A percentile compares a stretch with the other conserved stretches of the same genome.
Conservation (phyloP, 768 basidiomycete species). For the Podaxis sp. region DNA sequence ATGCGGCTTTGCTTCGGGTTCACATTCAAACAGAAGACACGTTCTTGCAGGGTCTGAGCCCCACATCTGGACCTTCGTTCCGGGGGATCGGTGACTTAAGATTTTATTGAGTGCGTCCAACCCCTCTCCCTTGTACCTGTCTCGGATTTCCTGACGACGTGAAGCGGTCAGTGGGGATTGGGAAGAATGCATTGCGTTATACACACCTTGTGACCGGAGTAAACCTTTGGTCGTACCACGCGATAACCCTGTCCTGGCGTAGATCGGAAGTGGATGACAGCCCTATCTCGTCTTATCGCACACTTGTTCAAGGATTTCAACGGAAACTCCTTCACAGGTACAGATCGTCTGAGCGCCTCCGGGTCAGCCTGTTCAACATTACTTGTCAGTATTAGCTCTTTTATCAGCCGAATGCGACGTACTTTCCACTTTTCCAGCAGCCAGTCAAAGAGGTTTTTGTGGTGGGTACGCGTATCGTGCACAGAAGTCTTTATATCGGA, state of each 20-base stretch:
- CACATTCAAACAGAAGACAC: not conserved
- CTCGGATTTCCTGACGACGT: not conserved
- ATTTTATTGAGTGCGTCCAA: not conserved
- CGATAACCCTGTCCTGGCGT: not conserved
- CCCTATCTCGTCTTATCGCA: not conserved
- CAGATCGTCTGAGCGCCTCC: not conserved
- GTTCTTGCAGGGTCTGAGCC: not conserved
- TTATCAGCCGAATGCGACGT: not conserved
- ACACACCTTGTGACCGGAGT: conserved; percentile 5
- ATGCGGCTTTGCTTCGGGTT: not conserved
- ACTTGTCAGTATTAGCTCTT: not conserved
- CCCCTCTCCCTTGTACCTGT: not conserved
- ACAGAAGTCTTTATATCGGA: conserved; percentile 5
- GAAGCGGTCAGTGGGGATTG: not conserved
- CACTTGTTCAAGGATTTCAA: not conserved
- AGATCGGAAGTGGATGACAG: conserved; percentile 3
- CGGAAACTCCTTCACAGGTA: not conserved
- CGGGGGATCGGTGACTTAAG: not conserved
- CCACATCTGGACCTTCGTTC: not conserved
- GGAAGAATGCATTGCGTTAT: not conserved
- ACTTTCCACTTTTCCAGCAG: not conserved
- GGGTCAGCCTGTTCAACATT: not conserved
- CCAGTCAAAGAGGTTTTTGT: conserved; percentile 7
- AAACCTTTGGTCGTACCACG: conserved; percentile 5
- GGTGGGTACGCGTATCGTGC: not conserved